phyloP scores from a whole-genome alignment of 1,139 yeast genomes.

The Kazachstania sp. region DNA sequence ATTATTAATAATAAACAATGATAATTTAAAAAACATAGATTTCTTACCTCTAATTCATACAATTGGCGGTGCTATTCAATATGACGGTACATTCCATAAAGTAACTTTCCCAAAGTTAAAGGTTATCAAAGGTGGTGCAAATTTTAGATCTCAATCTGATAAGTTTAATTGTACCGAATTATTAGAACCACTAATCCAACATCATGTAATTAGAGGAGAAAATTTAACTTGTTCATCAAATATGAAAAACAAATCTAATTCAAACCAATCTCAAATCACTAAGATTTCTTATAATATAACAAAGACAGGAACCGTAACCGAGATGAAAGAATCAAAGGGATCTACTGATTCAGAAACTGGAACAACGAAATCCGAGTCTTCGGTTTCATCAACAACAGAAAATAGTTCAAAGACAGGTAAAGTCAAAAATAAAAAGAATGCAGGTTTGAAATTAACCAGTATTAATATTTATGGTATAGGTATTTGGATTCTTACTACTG shows the following conservation, averaged over 20 bases:
- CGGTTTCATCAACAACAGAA: neutral
- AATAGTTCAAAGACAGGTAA: neutral
- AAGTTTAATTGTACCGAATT: constrained; percentile 52
- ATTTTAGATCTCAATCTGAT: constrained; percentile 41
- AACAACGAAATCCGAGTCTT: neutral
- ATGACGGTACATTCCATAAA: constrained; percentile 51
- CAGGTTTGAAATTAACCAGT: neutral
- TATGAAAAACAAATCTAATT: constrained; percentile 33
- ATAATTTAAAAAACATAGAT: constrained; percentile 41
- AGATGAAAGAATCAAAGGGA: neutral
- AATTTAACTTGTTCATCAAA: constrained; percentile 51
- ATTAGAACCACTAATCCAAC: constrained; percentile 40
- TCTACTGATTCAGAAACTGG: no score
- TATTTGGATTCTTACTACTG: neutral
- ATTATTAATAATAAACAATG: constrained; percentile 54
- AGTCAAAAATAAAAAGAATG: neutral
- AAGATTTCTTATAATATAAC: neutral
- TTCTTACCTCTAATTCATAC: constrained; percentile 49
- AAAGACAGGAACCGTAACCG: neutral
- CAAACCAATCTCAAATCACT: constrained; percentile 35
- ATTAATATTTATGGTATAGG: neutral
- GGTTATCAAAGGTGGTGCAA: constrained; percentile 65
- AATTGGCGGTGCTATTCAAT: constrained; percentile 68
- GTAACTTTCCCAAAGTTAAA: constrained; percentile 44
- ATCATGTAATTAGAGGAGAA: constrained; percentile 56